phyloP scores from a whole-genome alignment of 441 rosid genomes.

The Populus hybrid region DNA sequence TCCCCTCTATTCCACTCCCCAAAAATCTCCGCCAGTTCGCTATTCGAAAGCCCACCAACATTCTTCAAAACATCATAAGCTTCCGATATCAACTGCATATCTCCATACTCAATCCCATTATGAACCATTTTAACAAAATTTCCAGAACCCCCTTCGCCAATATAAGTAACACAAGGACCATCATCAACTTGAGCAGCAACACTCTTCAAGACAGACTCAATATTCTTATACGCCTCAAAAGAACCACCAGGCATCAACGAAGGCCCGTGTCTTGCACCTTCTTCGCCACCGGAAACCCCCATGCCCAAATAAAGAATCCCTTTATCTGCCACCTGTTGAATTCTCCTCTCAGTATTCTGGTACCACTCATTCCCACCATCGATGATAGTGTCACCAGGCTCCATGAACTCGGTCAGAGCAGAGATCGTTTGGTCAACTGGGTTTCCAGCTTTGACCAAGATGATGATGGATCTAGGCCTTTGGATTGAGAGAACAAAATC shows the following conservation, averaged over 20 bases:
- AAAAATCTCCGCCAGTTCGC: constrained; percentile 68
- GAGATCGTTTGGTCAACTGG: constrained; percentile 93
- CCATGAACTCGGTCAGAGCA: constrained; percentile 69
- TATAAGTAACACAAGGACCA: no score
- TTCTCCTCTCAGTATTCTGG: constrained; percentile 80
- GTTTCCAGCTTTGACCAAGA: constrained; percentile 91
- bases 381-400: constrained; percentile 78
- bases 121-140: no score
- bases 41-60: constrained; percentile 65
- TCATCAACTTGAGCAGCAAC: constrained; percentile 39
- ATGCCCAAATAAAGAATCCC: constrained; percentile 80
- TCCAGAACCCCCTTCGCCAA: no score
- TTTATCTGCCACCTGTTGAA: constrained; percentile 47
- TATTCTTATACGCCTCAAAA: constrained; percentile 59
- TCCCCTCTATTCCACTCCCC: constrained; percentile 79
- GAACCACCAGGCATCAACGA: constrained; percentile 98
- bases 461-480: constrained; percentile 81
- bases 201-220: constrained; percentile 61
- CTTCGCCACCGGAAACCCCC: constrained; percentile 97
- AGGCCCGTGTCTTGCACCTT: constrained; percentile 88
- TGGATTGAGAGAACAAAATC: constrained; percentile 87
- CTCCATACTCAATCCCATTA: no score
- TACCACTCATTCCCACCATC: constrained; percentile 99
- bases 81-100: no score
- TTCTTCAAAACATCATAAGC: constrained; percentile 31